Evolutionary conservation across 2,329 filamentous ascomycete species (phyloP).

Genomic region (Hyphodiscus sp.): DNA sequence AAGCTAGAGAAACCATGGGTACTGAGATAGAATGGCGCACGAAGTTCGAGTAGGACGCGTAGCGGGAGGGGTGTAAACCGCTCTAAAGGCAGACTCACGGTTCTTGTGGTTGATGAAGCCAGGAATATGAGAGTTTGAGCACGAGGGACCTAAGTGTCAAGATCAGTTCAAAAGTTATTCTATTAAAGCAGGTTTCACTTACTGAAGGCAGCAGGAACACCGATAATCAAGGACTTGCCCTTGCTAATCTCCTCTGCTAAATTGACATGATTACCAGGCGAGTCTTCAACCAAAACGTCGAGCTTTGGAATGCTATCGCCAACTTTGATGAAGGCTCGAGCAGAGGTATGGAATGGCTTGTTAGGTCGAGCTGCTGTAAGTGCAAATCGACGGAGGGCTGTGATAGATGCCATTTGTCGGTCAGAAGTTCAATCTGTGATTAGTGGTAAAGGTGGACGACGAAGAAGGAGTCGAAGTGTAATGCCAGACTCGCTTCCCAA

Average conservation of each 20-base stretch:
- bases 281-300: slow-evolving; percentile 72
- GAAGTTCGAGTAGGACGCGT: too few relatives aligned
- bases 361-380: slow-evolving; percentile 8
- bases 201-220: slow-evolving; percentile 75
- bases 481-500: not conserved
- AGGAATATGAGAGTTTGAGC: slow-evolving; percentile 69
- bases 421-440: not conserved
- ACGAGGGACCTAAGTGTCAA: slow-evolving; percentile 44
- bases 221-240: slow-evolving; percentile 75
- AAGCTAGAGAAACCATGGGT: too few relatives aligned
- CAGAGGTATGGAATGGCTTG: slow-evolving; percentile 55
- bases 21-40: too few relatives aligned
- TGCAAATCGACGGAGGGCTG: slow-evolving; percentile 18
- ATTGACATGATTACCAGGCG: slow-evolving; percentile 89
- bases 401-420: slow-evolving; percentile 21
- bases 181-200: slow-evolving; percentile 23
- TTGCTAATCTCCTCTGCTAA: slow-evolving; percentile 62
- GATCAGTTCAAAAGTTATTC: not conserved
- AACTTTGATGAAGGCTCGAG: slow-evolving; percentile 59
- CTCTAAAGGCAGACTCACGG: too few relatives aligned
- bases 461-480: not conserved
- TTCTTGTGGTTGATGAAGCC: slow-evolving; percentile 77
- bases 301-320: slow-evolving; percentile 75
- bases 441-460: not conserved
- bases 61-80: too few relatives aligned